A percentile compares a stretch with the other conserved stretches of the same genome.
These are phyloP conservation scores for Xylariaceae sp. DNA, from an alignment of 2,329 filamentous ascomycete genomes.

Conservation along the genomic window DNA sequence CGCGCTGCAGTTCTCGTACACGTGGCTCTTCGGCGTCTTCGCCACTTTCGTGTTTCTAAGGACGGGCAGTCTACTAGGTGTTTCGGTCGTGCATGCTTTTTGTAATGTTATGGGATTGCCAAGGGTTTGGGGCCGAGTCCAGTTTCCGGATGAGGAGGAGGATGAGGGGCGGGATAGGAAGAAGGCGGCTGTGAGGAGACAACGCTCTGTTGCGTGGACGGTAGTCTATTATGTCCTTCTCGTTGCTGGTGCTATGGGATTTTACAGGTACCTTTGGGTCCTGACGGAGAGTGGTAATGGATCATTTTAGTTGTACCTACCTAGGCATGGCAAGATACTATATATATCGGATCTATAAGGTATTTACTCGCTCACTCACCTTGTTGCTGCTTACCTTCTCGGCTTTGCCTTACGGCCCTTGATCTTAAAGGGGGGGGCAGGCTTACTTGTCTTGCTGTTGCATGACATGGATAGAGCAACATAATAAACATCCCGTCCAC, in stretches of 20 bases:
- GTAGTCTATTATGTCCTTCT: constrained; percentile 75
- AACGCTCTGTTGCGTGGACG: constrained; percentile 58
- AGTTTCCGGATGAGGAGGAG: constrained; percentile 30
- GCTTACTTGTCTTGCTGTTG: too few relatives aligned
- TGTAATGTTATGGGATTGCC: constrained; percentile 93
- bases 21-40: constrained; percentile 89
- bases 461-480: too few relatives aligned
- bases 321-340: constrained; percentile 27
- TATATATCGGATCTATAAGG: too few relatives aligned
- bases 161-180: constrained; percentile 11
- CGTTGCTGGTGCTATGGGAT: constrained; percentile 65
- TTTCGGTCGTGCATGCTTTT: constrained; percentile 75
- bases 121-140: constrained; percentile 75
- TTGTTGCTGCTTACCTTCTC: too few relatives aligned
- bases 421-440: too few relatives aligned
- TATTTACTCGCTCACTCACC: too few relatives aligned
- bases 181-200: constrained; percentile 24
- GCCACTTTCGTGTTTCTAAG: constrained; percentile 85
- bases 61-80: constrained; percentile 74
- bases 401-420: too few relatives aligned
- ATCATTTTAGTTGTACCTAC: too few relatives aligned
- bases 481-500: too few relatives aligned
- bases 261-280: constrained; percentile 66
- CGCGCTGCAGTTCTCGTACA: constrained; percentile 82
- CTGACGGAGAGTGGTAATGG: constrained; percentile 63